Evolutionary conservation across 805 yeast genomes (phyloP).

Genomic region (Saccharomyces kudriavzevii): DNA sequence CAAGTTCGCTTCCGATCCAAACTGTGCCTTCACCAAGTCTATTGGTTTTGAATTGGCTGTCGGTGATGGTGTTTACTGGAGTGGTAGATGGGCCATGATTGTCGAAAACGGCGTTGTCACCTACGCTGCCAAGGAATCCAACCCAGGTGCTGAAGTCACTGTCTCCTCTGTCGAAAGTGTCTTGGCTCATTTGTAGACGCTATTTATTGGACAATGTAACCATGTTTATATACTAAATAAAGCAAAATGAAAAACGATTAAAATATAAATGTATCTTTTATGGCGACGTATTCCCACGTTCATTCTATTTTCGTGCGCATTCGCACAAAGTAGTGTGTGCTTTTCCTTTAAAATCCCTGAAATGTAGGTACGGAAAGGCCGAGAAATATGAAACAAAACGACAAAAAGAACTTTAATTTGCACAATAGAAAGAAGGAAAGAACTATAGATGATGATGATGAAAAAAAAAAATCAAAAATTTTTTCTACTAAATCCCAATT

Average conservation of each 20-base stretch:
- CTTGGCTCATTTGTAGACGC: conserved; percentile 23
- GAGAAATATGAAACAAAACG: too few relatives aligned
- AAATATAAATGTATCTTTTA: background rate
- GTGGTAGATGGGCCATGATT: conserved; percentile 65
- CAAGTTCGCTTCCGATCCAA: conserved; percentile 61
- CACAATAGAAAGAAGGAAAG: too few relatives aligned
- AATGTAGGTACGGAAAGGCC: too few relatives aligned
- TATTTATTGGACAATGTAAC: background rate
- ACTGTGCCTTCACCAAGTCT: conserved; percentile 47
- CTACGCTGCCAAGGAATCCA: conserved; percentile 36
- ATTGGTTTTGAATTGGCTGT: conserved; percentile 54
- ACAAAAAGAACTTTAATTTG: too few relatives aligned
- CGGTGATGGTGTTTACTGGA: conserved; percentile 48
- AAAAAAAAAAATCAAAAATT: background rate
- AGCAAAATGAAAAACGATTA: background rate
- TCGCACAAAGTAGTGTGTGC: too few relatives aligned
- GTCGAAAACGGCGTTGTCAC: conserved; percentile 50
- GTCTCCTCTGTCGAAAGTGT: conserved; percentile 32
- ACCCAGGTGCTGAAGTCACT: conserved; percentile 32
- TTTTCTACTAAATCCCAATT: background rate
- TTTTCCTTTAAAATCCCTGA: too few relatives aligned
- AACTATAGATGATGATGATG: background rate
- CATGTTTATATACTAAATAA: background rate
- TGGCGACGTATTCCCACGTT: background rate
- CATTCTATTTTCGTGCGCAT: background rate